Conservation (phyloP, 164 flowering plant genomes). For the Vitis cinerea region DNA sequence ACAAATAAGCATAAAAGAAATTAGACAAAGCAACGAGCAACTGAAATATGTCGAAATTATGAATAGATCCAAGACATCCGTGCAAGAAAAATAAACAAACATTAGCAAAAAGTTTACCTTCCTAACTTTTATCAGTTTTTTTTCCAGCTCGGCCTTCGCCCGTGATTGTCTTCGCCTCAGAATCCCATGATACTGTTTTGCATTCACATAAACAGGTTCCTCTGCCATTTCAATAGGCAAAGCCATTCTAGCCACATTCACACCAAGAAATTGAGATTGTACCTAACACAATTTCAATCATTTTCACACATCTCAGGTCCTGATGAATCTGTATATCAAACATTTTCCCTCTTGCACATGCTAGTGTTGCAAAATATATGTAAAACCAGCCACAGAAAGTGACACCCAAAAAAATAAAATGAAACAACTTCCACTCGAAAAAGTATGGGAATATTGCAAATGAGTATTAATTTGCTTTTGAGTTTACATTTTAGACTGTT, state of each 20-base stretch:
- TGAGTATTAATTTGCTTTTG: too few relatives aligned
- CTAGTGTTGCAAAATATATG: not conserved
- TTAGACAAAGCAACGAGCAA: too few relatives aligned
- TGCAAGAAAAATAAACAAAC: not conserved
- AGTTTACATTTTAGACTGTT: too few relatives aligned
- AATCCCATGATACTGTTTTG: conserved; percentile 37
- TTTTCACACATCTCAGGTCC: not conserved
- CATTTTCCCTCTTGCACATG: not conserved
- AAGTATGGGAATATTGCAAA: too few relatives aligned
- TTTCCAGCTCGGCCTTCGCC: conserved; percentile 31
- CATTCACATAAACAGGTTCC: conserved; percentile 40
- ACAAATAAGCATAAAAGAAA: too few relatives aligned
- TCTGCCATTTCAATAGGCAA: conserved; percentile 31
- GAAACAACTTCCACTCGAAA: too few relatives aligned
- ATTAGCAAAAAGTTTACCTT: conserved; percentile 16
- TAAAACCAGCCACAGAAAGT: too few relatives aligned
- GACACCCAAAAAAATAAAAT: too few relatives aligned
- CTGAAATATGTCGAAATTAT: too few relatives aligned
- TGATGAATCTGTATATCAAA: not conserved
- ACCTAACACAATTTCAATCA: conserved; percentile 6
- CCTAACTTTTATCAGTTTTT: conserved; percentile 21
- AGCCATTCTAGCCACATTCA: conserved; percentile 16
- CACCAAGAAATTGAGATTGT: conserved; percentile 13
- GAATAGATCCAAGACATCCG: too few relatives aligned
- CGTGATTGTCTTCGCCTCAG: conserved; percentile 30